These are phyloP conservation scores for Clavispora santaluciae DNA, from an alignment of 805 yeast genomes.

Conservation along the genomic window DNA sequence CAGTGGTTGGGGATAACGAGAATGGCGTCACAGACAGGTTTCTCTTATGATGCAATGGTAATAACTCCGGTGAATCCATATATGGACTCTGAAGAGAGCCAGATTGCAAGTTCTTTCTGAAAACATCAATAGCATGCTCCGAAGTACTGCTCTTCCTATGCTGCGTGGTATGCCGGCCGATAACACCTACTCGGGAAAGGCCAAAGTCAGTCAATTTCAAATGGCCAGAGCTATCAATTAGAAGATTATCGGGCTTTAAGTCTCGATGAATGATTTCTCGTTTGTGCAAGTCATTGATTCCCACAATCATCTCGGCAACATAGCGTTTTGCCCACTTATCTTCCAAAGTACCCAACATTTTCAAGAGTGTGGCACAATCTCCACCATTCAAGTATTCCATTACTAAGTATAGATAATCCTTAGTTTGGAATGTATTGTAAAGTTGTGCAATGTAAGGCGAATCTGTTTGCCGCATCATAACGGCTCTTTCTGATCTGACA, in stretches of 20 bases:
- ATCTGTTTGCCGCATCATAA: constrained; percentile 95
- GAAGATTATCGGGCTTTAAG: constrained; percentile 87
- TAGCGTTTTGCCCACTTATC: constrained; percentile 84
- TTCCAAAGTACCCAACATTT: constrained; percentile 77
- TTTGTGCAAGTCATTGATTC: constrained; percentile 83
- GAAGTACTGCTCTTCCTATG: constrained; percentile 40
- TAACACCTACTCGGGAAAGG: constrained; percentile 80
- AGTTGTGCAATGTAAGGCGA: constrained; percentile 90
- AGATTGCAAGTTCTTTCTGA: constrained; percentile 24
- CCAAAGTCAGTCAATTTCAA: constrained; percentile 94
- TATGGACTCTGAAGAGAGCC: constrained; percentile 22
- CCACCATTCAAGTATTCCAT: constrained; percentile 98
- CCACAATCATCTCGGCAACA: constrained; percentile 84
- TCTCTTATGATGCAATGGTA: constrained; percentile 24
- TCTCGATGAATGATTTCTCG: constrained; percentile 93
- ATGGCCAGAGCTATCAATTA: constrained; percentile 85
- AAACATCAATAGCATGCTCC: constrained; percentile 39
- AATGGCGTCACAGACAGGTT: constrained; percentile 42
- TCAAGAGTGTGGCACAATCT: constrained; percentile 82
- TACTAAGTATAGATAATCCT: constrained; percentile 80
- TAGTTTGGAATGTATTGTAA: constrained; percentile 82
- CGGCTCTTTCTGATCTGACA: constrained; percentile 91
- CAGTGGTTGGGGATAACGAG: constrained; percentile 38
- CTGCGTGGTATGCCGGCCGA: constrained; percentile 62
- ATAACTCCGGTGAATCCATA: constrained; percentile 16